Conservation (phyloP, 2,329 filamentous ascomycete genomes). For the Fusarium sp. region DNA sequence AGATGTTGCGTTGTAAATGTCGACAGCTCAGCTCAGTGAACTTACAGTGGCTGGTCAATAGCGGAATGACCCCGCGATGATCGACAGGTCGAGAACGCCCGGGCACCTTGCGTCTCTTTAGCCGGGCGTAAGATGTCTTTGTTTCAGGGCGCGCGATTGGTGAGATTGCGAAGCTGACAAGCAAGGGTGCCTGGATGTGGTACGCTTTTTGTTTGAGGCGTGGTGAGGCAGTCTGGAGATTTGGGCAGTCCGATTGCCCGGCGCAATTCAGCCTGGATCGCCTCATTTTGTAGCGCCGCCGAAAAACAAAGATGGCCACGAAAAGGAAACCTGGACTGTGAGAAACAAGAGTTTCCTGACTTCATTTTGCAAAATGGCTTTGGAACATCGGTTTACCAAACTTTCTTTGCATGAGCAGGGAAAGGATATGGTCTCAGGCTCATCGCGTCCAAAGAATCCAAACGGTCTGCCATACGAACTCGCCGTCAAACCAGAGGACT, state of each 20-base stretch:
- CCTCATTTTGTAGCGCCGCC: background rate
- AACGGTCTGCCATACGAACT: constrained; percentile 1
- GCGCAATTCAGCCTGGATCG: no score
- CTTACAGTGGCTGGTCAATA: background rate
- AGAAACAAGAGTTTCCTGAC: background rate
- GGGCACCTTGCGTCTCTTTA: background rate
- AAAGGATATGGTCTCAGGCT: constrained; percentile 1
- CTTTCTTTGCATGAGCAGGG: constrained; percentile 8
- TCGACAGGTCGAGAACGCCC: constrained; percentile 8
- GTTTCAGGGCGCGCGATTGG: constrained; percentile 1
- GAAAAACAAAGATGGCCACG: background rate
- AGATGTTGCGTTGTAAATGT: background rate
- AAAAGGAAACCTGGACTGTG: background rate
- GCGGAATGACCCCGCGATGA: constrained; percentile 6
- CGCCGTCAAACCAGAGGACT: background rate
- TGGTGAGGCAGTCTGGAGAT: background rate
- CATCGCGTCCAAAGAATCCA: background rate
- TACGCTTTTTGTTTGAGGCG: background rate
- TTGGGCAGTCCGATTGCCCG: background rate
- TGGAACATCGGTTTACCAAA: constrained; percentile 3
- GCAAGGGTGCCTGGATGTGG: background rate
- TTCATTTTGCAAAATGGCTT: background rate
- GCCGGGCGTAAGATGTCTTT: constrained; percentile 9
- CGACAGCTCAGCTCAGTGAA: background rate
- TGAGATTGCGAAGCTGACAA: background rate